Evolutionary conservation across 2,329 filamentous ascomycete species (phyloP).

Genomic region (Fusarium kyushuense): DNA sequence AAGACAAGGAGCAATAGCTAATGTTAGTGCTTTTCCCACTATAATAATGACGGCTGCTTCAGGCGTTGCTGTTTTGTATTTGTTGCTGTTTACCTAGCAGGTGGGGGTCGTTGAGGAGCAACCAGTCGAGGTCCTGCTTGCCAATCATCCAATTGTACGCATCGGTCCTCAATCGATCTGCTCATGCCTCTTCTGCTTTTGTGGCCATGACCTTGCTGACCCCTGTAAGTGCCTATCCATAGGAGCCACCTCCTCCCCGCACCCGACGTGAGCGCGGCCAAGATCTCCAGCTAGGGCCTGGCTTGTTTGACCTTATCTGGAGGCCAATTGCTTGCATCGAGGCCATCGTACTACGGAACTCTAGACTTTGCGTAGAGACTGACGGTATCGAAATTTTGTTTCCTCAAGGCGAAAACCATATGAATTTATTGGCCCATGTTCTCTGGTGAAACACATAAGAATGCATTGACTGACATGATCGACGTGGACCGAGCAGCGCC

Average conservation of each 20-base stretch:
- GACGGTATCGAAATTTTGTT: background rate
- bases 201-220: conserved; percentile 31
- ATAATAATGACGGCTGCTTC: conserved; percentile 13
- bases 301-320: conserved; percentile 14
- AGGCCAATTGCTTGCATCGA: conserved; percentile 14
- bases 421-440: background rate
- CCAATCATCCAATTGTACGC: conserved; percentile 35
- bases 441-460: conserved; percentile 18
- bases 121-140: conserved; percentile 27
- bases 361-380: no score
- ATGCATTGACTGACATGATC: conserved; percentile 13
- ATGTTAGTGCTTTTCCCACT: conserved; percentile 28
- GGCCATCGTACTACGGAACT: background rate
- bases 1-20: conserved; percentile 13
- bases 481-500: conserved; percentile 15
- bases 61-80: conserved; percentile 4
- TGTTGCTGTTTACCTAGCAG: conserved; percentile 40
- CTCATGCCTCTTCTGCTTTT: conserved; percentile 38
- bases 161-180: conserved; percentile 33
- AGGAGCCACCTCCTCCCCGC: conserved; percentile 32
- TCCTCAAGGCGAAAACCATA: background rate
- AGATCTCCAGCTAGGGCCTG: conserved; percentile 19
- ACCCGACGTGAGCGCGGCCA: conserved; percentile 14
- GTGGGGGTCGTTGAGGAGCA: conserved; percentile 47
- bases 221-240: conserved; percentile 33